Evolutionary conservation across 768 basidiomycete species (phyloP), one percentile per base, ranked within the genome.

Genomic region (Macrolepiota albuminosa): DNA sequence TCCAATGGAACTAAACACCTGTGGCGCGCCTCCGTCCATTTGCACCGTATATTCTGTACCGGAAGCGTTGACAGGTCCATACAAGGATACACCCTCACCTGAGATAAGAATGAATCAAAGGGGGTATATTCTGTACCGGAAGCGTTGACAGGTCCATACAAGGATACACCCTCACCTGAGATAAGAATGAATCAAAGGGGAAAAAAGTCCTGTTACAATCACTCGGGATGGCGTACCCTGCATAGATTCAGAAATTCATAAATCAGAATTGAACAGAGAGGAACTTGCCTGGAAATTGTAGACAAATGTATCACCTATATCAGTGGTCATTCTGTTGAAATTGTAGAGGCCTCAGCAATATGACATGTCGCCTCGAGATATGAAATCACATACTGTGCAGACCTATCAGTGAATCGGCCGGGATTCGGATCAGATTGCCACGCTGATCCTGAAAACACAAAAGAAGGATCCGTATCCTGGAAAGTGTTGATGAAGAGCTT

Each of bases 71-170:
- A 76, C 71, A 10, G 80, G 71, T 18, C 81, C 78, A 54, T 76
- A 81, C 8, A 82, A 52, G 0, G 75, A 76, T n/a, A 83, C 72
- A 13, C 73, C 77, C 59, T 77, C 76, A 46, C 79, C 81, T 77
- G 58, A 31, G 9, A 24, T 11, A 14, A 39, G 33, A 0, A 46
- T 14, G 7, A 7, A 26, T 46, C 6, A 2, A 46, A 21, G 21
- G 21, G 21, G n/a, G 67, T 63, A 58, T 77, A 80, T 4, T 68
- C 67, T 24, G 74, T 69, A 36, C 70, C 71, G 4, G 62, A 57
- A 21, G 76, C 73, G 21, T 75, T 71, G 0, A 76, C 71, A 10
- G 80, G 71, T 18, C 81, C 78, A 54, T 76, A 81, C 8, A 82
- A 52, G 0, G 75, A 76, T n/a, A 83, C 72, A 13, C 73, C 77